A percentile compares a stretch with the other conserved stretches of the same genome.
Evolutionary conservation across 768 basidiomycete genomes (phyloP).

Genomic region (Pholiota molesta): DNA sequence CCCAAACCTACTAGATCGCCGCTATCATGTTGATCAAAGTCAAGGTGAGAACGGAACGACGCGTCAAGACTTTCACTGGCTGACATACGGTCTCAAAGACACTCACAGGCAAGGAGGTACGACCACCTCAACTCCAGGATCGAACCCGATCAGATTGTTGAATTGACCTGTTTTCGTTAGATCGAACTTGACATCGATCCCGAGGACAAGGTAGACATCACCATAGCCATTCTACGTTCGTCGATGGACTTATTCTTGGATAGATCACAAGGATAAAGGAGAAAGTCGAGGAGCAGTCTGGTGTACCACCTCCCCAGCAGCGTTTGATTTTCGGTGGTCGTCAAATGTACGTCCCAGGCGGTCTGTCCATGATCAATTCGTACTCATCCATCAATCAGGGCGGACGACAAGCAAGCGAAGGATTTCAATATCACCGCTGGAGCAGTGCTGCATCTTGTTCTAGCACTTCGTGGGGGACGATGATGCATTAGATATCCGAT

Average conservation of each 20-base stretch:
- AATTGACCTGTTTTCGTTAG: slow-evolving; percentile 34
- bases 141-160: slow-evolving; percentile 7
- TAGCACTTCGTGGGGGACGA: slow-evolving; percentile 90
- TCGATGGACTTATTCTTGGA: slow-evolving; percentile 4
- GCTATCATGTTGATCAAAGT: slow-evolving; percentile 83
- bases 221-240: no score
- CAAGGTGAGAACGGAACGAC: slow-evolving; percentile 54
- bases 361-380: slow-evolving; percentile 2
- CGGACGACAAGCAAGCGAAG: slow-evolving; percentile 87
- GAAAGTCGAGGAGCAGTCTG: slow-evolving; percentile 97
- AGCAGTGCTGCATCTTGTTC: slow-evolving; percentile 89
- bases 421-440: slow-evolving; percentile 87
- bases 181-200: slow-evolving; percentile 95
- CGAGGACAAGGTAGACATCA: slow-evolving; percentile 70
- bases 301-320: slow-evolving; percentile 96
- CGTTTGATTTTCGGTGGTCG: slow-evolving; percentile 91
- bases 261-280: slow-evolving; percentile 96
- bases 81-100: slow-evolving; percentile 53
- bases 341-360: slow-evolving; percentile 71
- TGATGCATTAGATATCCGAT: slow-evolving; percentile 30
- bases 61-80: slow-evolving; percentile 9
- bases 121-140: slow-evolving; percentile 10
- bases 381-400: slow-evolving; percentile 47
- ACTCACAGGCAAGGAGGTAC: slow-evolving; percentile 95
- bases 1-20: background rate